Evolutionary conservation across 2,329 filamentous ascomycete species (phyloP).

Genomic region (Fonsecaea erecta): DNA sequence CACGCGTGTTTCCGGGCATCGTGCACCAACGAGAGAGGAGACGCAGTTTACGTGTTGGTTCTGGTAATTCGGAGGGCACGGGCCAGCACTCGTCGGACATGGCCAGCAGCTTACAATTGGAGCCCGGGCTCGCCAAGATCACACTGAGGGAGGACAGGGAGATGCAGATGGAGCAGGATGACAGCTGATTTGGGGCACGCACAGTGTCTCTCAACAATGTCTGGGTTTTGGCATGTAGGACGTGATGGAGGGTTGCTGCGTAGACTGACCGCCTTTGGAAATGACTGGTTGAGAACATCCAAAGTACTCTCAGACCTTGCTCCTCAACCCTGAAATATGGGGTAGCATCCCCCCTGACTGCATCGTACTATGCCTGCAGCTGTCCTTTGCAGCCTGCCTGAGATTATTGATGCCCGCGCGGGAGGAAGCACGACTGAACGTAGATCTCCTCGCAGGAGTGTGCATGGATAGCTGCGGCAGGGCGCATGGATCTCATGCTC

Average conservation of each 20-base stretch:
- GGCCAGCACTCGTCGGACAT: slow-evolving; percentile 27
- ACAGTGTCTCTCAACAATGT: neutral
- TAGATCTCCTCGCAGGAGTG: neutral
- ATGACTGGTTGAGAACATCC: neutral
- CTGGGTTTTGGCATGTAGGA: neutral
- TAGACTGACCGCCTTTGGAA: slow-evolving; percentile 1
- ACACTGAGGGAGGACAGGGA: slow-evolving; percentile 32
- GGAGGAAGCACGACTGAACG: slow-evolving; percentile 7
- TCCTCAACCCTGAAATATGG: slow-evolving; percentile 1
- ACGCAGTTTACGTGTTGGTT: slow-evolving; percentile 34
- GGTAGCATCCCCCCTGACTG: neutral
- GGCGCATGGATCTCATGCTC: neutral
- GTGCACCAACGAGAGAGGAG: slow-evolving; percentile 47
- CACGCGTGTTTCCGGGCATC: slow-evolving; percentile 50
- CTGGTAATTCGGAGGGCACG: slow-evolving; percentile 33
- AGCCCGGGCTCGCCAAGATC: slow-evolving; percentile 36
- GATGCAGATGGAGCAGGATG: slow-evolving; percentile 29
- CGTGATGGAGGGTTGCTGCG: neutral
- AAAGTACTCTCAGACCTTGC: neutral
- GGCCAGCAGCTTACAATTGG: slow-evolving; percentile 34
- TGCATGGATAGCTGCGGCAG: slow-evolving; percentile 5
- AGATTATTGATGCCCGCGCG: slow-evolving; percentile 14
- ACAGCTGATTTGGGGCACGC: neutral
- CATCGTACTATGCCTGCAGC: neutral
- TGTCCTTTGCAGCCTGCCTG: slow-evolving; percentile 1